phyloP scores from a whole-genome alignment of 169 alveolate genomes.

The Theileria parva region DNA sequence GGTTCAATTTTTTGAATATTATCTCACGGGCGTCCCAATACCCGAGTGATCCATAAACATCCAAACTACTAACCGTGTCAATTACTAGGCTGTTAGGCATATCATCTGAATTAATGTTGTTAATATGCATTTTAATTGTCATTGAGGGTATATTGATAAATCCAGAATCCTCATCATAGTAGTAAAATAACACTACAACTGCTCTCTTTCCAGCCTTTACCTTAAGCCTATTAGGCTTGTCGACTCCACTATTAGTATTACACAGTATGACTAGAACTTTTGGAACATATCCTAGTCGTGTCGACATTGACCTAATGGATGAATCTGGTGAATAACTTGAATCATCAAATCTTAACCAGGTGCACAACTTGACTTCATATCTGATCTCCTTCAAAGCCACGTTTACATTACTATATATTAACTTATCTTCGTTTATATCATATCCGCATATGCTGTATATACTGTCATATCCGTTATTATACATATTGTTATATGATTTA shows the following conservation, averaged over 20 bases:
- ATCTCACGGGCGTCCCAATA: slow-evolving; percentile 20
- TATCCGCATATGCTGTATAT: slow-evolving; percentile 8
- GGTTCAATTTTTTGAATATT: slow-evolving; percentile 14
- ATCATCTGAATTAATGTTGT: too few species aligned
- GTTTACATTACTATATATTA: slow-evolving; percentile 2
- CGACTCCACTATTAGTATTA: background rate
- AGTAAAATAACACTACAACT: slow-evolving; percentile 9
- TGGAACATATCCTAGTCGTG: background rate
- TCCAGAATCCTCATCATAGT: slow-evolving; percentile 22
- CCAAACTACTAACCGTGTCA: slow-evolving; percentile 1
- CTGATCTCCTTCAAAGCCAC: background rate
- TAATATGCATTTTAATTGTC: slow-evolving; percentile 6
- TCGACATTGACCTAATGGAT: background rate
- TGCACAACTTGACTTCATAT: slow-evolving; percentile 12
- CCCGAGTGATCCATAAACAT: slow-evolving; percentile 7
- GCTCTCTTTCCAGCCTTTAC: too few species aligned
- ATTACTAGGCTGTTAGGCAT: background rate
- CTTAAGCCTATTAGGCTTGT: too few species aligned
- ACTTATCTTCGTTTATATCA: slow-evolving; percentile 4
- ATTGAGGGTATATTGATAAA: slow-evolving; percentile 17
- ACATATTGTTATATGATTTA: too few species aligned
- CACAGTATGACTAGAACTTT: slow-evolving; percentile 18
- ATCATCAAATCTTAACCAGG: slow-evolving; percentile 23
- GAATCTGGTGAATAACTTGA: background rate
- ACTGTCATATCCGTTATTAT: too few species aligned